Evolutionary conservation across 2,329 filamentous ascomycete species (phyloP), one percentile per base, ranked within the genome.

Genomic region (Hypoxylon sp.): DNA sequence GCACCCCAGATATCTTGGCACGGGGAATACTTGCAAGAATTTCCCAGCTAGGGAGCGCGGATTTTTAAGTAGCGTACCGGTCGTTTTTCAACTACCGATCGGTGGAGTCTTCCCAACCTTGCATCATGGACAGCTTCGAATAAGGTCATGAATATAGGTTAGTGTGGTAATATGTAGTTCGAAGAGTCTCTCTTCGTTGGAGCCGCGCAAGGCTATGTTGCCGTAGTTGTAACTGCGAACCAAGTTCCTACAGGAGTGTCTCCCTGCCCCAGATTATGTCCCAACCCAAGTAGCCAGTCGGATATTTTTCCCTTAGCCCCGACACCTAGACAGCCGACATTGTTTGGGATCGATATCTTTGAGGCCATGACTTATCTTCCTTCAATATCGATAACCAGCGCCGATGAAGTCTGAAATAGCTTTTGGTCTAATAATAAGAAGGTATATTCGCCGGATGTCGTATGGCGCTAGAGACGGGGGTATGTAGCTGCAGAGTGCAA

Each of bases 1-100:
- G 60, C 25, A 70, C 58, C 67, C 69, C 63, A 19, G 62, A 25
- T 14, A 63, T 65, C 71, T 73, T 73, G 71, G 71, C 71, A 70
- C 71, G 69, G 64, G 64, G 56, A 63, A 67, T 50, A 57, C 36
- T 23, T 66, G 41, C 51, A 41, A 66, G 28, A 55, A 50, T 59
- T 67, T 69, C 64, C 68, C 51, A 67, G 59, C 63, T 62, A 38
- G 67, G 58, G 43, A 67, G 64, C 45, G 56, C 65, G 49, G 60
- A 57, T 56, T 57, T 55, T 36, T 49, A 38, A 51, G 34, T 11
- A 62, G n/a, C 7, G 38, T 21, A 43, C 14, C 34, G 60, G 28
- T 25, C 46, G 58, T 50, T 53, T 61, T 48, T 64, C 51, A 70
- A 68, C 60, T 67, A 65, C 65, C 67, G 62, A 68, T 38, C 50